These are phyloP conservation scores for Mariannaea sp. DNA, from an alignment of 2,329 filamentous ascomycete species.

Conservation along the genomic window DNA sequence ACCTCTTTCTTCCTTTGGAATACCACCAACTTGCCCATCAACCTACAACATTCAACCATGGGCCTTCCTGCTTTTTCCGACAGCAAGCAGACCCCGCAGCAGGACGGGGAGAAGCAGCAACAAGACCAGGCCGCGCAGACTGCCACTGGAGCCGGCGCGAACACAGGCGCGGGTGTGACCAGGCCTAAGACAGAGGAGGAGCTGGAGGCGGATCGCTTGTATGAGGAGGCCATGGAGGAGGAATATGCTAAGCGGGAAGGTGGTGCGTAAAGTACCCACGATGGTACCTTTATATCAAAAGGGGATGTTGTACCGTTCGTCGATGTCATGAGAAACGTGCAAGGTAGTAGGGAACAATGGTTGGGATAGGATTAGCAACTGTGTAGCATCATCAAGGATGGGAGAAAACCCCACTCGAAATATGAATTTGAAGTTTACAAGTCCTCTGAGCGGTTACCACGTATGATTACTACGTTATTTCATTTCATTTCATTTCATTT, in stretches of 20 bases:
- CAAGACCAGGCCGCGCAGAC: slow-evolving; percentile 3
- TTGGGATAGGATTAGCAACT: no score
- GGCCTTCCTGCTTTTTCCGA: slow-evolving; percentile 35
- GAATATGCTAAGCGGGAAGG: slow-evolving; percentile 61
- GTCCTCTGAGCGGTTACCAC: no score
- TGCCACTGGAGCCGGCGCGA: slow-evolving; percentile 47
- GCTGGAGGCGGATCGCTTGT: slow-evolving; percentile 54
- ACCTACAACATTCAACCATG: slow-evolving; percentile 32
- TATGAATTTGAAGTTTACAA: no score
- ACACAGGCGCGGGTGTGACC: slow-evolving; percentile 54
- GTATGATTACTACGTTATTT: no score
- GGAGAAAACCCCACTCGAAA: no score
- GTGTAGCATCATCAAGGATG: no score
- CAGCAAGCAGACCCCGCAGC: slow-evolving; percentile 16
- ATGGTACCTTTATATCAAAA: no score
- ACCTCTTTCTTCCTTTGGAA: not conserved
- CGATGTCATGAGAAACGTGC: no score
- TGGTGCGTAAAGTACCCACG: slow-evolving; percentile 49
- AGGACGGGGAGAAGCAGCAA: slow-evolving; percentile 23
- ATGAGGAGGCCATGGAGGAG: slow-evolving; percentile 60
- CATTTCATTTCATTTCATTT: no score
- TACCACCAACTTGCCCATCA: no score
- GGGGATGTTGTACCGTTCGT: no score
- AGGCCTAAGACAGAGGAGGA: slow-evolving; percentile 55
- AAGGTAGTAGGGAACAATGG: no score